Evolutionary conservation across 768 basidiomycete species (phyloP), one percentile per base, ranked within the genome.

Genomic region (Pleurotus citrinopileatus): DNA sequence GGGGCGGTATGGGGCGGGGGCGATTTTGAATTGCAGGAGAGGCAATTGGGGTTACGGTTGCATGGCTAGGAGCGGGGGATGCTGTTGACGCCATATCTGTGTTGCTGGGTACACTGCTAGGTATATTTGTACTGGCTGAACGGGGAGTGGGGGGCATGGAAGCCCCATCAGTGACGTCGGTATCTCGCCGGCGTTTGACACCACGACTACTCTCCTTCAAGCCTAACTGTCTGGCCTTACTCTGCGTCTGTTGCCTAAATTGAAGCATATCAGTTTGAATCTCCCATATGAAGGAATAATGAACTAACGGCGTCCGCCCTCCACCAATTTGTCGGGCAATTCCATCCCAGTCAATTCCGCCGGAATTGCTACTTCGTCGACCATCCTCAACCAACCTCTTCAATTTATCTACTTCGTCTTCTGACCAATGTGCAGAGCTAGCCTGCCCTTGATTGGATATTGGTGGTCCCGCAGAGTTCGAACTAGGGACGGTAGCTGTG

Each of bases 271-370:
- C 28, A 48, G 13, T 44, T 23, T 26, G 36, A 38, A 12, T 55
- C 52, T 42, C 37, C 37, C 8, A 32, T 29, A 55, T 34, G 13
- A 34, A 42, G 15, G 23, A 15, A 12, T 50, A 20, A 10, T 28
- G 32, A 36, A 70, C 71, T 44, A 57, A 88, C 90, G 87, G 83
- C 53, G 90, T 84, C 52, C 90, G 76, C 34, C 81, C 81, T 57
- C 78, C 78, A 3, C 90, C 90, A 83, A 87, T 91, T 60, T 87
- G 80, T 45, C 74, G 74, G 47, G 85, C 81, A 20, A 92, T 78
- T 72, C 84, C 82, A 65, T 91, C 90, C 90, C 90, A 93, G 47
- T 88, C 86, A 36, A 87, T 84, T 55, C 87, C 85, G 10, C 82
- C 81, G 50, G 76, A 73, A 3, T 74, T 64, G 13, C 63, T 73